Conservation (phyloP, 2,329 filamentous ascomycete genomes). For the Xenoacremonium recifei region DNA sequence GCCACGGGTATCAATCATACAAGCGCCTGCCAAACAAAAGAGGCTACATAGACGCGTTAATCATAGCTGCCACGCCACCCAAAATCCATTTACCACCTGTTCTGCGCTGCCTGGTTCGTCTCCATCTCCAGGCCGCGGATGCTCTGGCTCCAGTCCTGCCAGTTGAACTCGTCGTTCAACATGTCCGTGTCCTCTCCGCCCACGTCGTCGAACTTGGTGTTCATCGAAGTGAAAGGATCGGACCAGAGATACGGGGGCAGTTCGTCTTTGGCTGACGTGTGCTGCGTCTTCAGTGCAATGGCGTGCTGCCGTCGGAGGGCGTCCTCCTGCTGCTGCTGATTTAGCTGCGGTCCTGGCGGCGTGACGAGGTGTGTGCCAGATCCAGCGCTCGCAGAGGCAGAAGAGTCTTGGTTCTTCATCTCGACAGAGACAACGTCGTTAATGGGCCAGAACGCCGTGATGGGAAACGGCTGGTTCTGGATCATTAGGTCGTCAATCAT, state of each 20-base stretch:
- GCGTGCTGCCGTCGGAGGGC: slow-evolving; percentile 13
- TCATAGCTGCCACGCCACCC: no score
- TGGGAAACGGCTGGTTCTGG: slow-evolving; percentile 10
- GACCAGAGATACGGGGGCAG: slow-evolving; percentile 43
- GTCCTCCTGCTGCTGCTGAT: slow-evolving; percentile 16
- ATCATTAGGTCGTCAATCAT: slow-evolving; percentile 22
- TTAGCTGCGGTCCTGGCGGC: background rate
- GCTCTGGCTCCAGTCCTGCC: slow-evolving; percentile 48
- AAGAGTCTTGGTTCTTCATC: slow-evolving; percentile 15
- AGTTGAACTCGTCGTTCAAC: slow-evolving; percentile 44
- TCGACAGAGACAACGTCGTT: slow-evolving; percentile 16
- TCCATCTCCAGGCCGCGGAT: slow-evolving; percentile 39
- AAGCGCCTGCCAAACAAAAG: no score
- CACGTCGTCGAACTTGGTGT: slow-evolving; percentile 26
- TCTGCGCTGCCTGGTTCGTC: slow-evolving; percentile 17
- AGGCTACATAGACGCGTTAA: no score
- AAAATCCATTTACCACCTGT: slow-evolving; percentile 25
- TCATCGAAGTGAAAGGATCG: slow-evolving; percentile 29
- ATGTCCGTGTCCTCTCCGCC: slow-evolving; percentile 36
- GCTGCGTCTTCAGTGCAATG: slow-evolving; percentile 13
- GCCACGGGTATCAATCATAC: no score
- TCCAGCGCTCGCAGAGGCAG: slow-evolving; percentile 2
- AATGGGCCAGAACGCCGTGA: slow-evolving; percentile 22
- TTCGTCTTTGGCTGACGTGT: slow-evolving; percentile 26
- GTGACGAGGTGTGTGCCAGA: no score